phyloP scores from a whole-genome alignment of 225 moss, liverwort and hornwort species.

The Pseudoscleropodium purum region DNA sequence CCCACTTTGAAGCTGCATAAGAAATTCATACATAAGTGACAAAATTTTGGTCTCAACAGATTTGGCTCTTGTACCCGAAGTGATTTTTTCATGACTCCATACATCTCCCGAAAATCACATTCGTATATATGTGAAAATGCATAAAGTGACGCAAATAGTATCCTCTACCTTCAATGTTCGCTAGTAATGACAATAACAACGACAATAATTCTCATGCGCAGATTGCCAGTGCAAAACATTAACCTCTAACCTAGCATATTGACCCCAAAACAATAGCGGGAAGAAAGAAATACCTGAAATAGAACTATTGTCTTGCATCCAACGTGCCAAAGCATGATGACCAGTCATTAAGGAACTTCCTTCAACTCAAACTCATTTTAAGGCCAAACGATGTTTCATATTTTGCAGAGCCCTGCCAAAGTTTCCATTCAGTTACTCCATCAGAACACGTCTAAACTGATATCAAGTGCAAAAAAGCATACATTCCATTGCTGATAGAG shows the following conservation, averaged over 20 bases:
- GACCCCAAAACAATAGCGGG: background rate
- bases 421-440: background rate
- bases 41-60: background rate
- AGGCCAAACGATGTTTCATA: conserved; percentile 12
- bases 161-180: background rate
- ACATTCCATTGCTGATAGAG: background rate
- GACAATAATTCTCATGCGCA: background rate
- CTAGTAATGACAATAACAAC: background rate
- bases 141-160: background rate
- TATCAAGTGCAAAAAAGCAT: background rate
- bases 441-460: background rate
- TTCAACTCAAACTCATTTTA: background rate
- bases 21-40: background rate
- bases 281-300: conserved; percentile 2
- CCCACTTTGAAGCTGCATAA: background rate
- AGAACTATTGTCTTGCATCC: background rate
- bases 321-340: background rate
- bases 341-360: background rate
- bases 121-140: background rate
- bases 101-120: background rate
- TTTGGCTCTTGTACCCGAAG: background rate
- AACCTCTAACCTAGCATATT: background rate
- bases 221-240: background rate
- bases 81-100: background rate
- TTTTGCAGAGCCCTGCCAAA: conserved; percentile 36